Evolutionary conservation across 2,329 filamentous ascomycete species (phyloP).

Genomic region (Akanthomyces uredinophilus): DNA sequence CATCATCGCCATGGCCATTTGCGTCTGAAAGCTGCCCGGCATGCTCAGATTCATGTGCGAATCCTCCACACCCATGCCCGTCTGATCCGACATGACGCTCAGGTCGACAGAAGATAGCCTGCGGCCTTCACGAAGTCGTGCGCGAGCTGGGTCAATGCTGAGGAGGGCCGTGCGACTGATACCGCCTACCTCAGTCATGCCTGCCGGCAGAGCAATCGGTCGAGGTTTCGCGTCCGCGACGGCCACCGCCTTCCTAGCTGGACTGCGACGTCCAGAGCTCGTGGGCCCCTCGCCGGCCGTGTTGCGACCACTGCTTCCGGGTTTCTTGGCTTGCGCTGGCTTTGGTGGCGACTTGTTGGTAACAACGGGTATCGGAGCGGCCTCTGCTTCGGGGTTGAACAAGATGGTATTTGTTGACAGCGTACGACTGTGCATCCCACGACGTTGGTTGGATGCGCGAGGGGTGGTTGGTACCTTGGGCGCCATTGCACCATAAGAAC

Average conservation of each 20-base stretch:
- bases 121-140: conserved; percentile 33
- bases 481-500: conserved; percentile 22
- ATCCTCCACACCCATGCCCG: conserved; percentile 52
- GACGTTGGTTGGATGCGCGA: conserved; percentile 29
- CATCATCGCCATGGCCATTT: conserved; percentile 69
- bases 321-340: conserved; percentile 26
- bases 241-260: conserved; percentile 42
- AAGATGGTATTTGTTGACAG: conserved; percentile 78
- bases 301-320: conserved; percentile 33
- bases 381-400: conserved; percentile 61
- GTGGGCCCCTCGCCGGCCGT: conserved; percentile 19
- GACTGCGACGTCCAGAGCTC: conserved; percentile 29
- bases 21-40: conserved; percentile 73
- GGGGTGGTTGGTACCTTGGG: conserved; percentile 28
- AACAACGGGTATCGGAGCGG: conserved; percentile 27
- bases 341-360: conserved; percentile 40
- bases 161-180: conserved; percentile 44
- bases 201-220: conserved; percentile 46
- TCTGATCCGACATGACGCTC: conserved; percentile 68
- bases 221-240: conserved; percentile 48
- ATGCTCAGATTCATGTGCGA: conserved; percentile 59
- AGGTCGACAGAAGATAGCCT: conserved; percentile 62
- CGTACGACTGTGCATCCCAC: conserved; percentile 61
- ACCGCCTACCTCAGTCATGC: conserved; percentile 30
- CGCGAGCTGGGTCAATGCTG: conserved; percentile 40